A percentile compares a stretch with the other conserved stretches of the same genome.
These are phyloP conservation scores for Neonectria sp. DNA, from an alignment of 2,329 filamentous ascomycete genomes.

Conservation along the genomic window DNA sequence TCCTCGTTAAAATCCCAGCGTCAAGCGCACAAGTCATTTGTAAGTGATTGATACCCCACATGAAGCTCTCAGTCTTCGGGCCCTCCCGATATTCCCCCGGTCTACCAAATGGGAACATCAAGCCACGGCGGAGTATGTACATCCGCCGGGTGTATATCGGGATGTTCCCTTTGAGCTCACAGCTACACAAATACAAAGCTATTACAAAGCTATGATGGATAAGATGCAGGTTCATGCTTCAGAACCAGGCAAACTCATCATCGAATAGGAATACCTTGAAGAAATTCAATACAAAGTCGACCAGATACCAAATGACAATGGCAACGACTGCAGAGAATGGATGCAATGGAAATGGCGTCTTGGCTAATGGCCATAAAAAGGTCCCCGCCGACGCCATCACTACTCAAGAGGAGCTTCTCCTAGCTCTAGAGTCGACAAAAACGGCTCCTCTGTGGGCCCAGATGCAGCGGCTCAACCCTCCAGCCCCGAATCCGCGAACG, in stretches of 20 bases:
- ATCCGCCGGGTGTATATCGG: slow-evolving; percentile 9
- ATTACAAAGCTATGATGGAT: background rate
- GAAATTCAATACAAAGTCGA: background rate
- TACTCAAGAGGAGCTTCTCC: slow-evolving; percentile 17
- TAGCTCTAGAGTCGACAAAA: slow-evolving; percentile 15
- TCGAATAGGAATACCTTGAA: background rate
- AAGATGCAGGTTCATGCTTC: background rate
- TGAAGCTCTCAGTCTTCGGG: background rate
- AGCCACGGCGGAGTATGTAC: no score
- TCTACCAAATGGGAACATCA: background rate
- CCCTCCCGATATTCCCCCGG: slow-evolving; percentile 3
- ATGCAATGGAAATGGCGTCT: slow-evolving; percentile 1
- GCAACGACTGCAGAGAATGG: background rate
- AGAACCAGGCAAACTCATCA: background rate
- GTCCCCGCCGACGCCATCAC: slow-evolving; percentile 8
- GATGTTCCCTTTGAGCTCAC: background rate
- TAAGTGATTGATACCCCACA: background rate
- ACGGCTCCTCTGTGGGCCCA: slow-evolving; percentile 62
- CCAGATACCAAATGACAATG: background rate
- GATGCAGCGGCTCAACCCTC: slow-evolving; percentile 62
- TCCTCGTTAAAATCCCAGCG: no score
- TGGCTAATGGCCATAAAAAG: background rate
- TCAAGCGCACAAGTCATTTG: background rate
- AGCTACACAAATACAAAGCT: background rate
- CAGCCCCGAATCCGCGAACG: slow-evolving; percentile 59